Percentiles rank a stretch among this genome's conserved stretches.
phyloP scores from a whole-genome alignment of 2,329 filamentous ascomycete species.

The Pseudofabraea citricarpa region DNA sequence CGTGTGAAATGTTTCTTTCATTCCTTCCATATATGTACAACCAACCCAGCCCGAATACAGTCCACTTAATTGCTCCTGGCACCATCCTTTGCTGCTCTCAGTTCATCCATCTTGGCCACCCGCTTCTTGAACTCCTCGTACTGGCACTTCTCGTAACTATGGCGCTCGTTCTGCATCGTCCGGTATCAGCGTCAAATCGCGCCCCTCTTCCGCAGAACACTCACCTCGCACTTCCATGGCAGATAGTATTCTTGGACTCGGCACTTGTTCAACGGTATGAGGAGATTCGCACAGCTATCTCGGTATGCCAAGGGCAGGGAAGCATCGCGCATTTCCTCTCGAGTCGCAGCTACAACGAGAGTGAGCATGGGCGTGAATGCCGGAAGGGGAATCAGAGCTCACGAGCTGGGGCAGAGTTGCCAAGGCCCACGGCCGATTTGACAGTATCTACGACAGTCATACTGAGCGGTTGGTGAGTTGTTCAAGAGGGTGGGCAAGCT shows the following conservation, averaged over 20 bases:
- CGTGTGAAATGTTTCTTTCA: background rate
- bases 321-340: constrained; percentile 91
- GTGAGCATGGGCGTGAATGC: constrained; percentile 8
- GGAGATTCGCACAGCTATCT: constrained; percentile 89
- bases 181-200: background rate
- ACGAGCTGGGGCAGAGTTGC: constrained; percentile 24
- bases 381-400: constrained; percentile 4
- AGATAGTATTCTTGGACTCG: constrained; percentile 88
- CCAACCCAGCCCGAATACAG: background rate
- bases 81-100: constrained; percentile 79
- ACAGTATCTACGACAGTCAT: constrained; percentile 43
- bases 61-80: constrained; percentile 71
- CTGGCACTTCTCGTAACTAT: constrained; percentile 98
- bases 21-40: background rate
- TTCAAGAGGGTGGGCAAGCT: background rate
- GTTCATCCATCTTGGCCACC: constrained; percentile 97
- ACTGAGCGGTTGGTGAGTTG: constrained; percentile 10
- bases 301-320: constrained; percentile 85
- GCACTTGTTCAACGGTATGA: constrained; percentile 95
- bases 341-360: constrained; percentile 59
- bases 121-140: constrained; percentile 99
- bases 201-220: constrained; percentile 25
- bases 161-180: constrained; percentile 73
- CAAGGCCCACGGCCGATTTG: constrained; percentile 42
- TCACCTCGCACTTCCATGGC: constrained; percentile 96